Conservation (phyloP, 2,329 filamentous ascomycete species). For the Balansia obtecta region DNA sequence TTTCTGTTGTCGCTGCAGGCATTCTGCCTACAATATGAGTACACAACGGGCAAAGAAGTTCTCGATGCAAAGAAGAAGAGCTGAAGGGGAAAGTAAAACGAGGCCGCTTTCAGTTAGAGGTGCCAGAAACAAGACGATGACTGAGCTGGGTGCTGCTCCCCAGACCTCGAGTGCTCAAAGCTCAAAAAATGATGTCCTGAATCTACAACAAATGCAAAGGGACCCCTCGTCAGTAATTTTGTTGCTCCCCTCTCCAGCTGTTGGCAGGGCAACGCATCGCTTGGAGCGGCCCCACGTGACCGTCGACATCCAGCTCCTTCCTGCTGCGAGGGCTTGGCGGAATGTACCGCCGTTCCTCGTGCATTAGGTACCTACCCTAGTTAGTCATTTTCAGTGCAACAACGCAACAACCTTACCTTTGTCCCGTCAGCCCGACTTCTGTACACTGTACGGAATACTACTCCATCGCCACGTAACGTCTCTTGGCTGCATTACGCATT, state of each 20-base stretch:
- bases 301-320: background rate
- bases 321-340: constrained; percentile 13
- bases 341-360: constrained; percentile 16
- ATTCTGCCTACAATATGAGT: constrained; percentile 26
- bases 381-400: constrained; percentile 18
- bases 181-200: background rate
- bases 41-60: background rate
- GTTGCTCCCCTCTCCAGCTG: constrained; percentile 1
- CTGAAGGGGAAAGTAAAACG: background rate
- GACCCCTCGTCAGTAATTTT: constrained; percentile 1
- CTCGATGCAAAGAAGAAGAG: background rate
- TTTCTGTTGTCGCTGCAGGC: constrained; percentile 48
- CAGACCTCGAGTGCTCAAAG: background rate
- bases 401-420: constrained; percentile 17
- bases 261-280: constrained; percentile 11
- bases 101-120: background rate
- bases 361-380: constrained; percentile 7
- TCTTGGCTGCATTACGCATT: constrained; percentile 4
- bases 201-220: background rate
- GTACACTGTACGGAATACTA: constrained; percentile 9
- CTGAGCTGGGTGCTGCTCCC: background rate
- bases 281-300: constrained; percentile 14
- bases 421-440: constrained; percentile 18
- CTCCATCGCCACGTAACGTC: constrained; percentile 2
- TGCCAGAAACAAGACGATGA: background rate